Evolutionary conservation across 2,329 filamentous ascomycete genomes (phyloP), one percentile per base, ranked within the genome.

Genomic region (Colletotrichum spaethianum): DNA sequence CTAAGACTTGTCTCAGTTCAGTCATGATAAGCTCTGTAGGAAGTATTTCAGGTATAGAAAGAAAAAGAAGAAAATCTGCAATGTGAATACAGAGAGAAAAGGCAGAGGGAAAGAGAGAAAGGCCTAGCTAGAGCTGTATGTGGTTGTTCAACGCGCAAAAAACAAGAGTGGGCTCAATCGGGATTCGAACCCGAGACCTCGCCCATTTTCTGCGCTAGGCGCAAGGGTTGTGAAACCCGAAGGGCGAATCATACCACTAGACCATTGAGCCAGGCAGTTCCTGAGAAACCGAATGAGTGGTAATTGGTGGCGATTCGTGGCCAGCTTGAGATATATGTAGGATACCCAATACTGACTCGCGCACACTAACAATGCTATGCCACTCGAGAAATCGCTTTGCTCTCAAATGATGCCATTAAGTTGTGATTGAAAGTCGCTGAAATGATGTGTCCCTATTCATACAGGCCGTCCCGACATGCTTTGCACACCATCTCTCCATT

Each of bases 201-300:
- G 67, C 67, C 67, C 67, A 67, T 33, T 65, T 50, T 50, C 50
- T 50, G 46, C 63, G 67, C 67, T 70, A 1, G 6, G 63, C 67
- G 55, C 28, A 60, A 67, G 67, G 67, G 31, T 55, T 48, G 46
- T 6, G 0, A 18, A 46, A 70, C 67, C 67, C 67, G 67, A 70
- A 70, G 67, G 67, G 67, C 67, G 67, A 70, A 70, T 70, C 67
- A 70, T 70, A 70, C 67, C 67, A 67, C 67, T 70, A 70, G 67
- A 70, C 67, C 67, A 70, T 70, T 70, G 67, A 59, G 67, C 67
- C 67, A 38, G 33, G 4, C 38, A 53, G n/a, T 26, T 46, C 46
- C 62, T 70, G 16, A 0, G 67, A 31, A 38, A 60, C 63, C 55
- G 53, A 70, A 70, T 70, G 55, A n/a, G 55, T 60, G 55, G 48